Evolutionary conservation across 768 basidiomycete species (phyloP).

Genomic region (Tylopilus vinaceipallidus): DNA sequence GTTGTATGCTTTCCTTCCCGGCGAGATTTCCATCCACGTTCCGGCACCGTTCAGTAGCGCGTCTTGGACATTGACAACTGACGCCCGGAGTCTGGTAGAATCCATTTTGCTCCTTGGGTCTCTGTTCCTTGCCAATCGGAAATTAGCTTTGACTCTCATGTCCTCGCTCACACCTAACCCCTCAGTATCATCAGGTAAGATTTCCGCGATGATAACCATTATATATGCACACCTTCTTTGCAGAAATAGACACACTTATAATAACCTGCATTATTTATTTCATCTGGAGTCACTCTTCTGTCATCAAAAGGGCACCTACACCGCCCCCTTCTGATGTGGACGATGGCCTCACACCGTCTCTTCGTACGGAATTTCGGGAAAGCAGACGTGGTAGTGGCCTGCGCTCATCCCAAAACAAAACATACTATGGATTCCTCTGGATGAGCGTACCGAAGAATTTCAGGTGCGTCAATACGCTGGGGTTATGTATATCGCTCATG

Average conservation of each 20-base stretch:
- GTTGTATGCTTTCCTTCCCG: constrained; percentile 44
- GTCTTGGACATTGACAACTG: constrained; percentile 51
- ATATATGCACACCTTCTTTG: constrained; percentile 4
- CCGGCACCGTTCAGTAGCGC: constrained; percentile 41
- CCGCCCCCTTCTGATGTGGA: constrained; percentile 17
- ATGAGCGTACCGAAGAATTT: constrained; percentile 92
- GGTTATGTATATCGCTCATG: constrained; percentile 9
- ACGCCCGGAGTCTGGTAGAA: constrained; percentile 62
- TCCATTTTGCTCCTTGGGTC: constrained; percentile 63
- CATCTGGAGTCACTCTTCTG: constrained; percentile 56
- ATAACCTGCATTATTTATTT: constrained; percentile 57
- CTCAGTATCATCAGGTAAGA: constrained; percentile 54
- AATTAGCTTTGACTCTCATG: constrained; percentile 23
- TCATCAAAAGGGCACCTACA: constrained; percentile 28
- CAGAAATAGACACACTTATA: constrained; percentile 61
- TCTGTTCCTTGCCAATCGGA: constrained; percentile 52
- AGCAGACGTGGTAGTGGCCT: constrained; percentile 35
- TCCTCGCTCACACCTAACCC: constrained; percentile 27
- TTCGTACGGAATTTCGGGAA: constrained; percentile 50
- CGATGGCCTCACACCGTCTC: constrained; percentile 33
- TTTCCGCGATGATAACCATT: not conserved
- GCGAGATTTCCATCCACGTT: constrained; percentile 43
- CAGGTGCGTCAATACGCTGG: constrained; percentile 43
- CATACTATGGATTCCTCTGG: constrained; percentile 73
- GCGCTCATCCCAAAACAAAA: constrained; percentile 36